Evolutionary conservation across 148 eudicot species (phyloP).

Genomic region (Silene conica): DNA sequence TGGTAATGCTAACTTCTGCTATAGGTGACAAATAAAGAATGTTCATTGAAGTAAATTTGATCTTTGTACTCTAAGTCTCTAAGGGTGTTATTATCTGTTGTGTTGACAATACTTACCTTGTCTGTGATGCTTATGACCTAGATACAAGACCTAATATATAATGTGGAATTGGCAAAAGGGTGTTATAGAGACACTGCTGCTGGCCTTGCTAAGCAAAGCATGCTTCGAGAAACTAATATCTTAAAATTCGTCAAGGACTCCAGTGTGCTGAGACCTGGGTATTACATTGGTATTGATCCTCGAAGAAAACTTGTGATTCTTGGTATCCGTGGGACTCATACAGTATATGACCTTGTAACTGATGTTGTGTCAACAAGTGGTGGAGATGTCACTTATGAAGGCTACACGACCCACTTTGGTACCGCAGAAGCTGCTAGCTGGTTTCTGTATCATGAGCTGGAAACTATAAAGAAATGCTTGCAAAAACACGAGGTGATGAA

Average conservation of each 20-base stretch:
- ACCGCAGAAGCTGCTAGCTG: slow-evolving; percentile 96
- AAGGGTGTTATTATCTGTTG: neutral
- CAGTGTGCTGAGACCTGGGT: slow-evolving; percentile 86
- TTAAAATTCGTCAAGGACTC: slow-evolving; percentile 70
- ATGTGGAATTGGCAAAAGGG: slow-evolving; percentile 83
- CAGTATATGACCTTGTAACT: slow-evolving; percentile 82
- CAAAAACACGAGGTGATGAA: slow-evolving; percentile 65
- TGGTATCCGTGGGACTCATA: slow-evolving; percentile 94
- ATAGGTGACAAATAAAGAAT: neutral
- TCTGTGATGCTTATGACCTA: slow-evolving; percentile 22
- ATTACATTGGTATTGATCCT: slow-evolving; percentile 78
- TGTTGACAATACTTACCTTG: neutral
- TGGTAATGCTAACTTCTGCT: slow-evolving; percentile 40
- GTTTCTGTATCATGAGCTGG: slow-evolving; percentile 83
- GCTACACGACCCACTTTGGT: slow-evolving; percentile 86
- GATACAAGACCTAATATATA: slow-evolving; percentile 89
- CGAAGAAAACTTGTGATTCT: slow-evolving; percentile 83
- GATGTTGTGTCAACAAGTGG: slow-evolving; percentile 79
- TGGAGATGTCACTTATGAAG: slow-evolving; percentile 73
- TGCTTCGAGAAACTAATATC: slow-evolving; percentile 85
- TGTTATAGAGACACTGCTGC: slow-evolving; percentile 59
- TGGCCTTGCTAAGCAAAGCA: slow-evolving; percentile 73
- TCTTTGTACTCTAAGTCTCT: neutral
- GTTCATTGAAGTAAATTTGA: neutral
- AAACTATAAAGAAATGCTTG: slow-evolving; percentile 61